A percentile compares a stretch with the other conserved stretches of the same genome.
Conservation (phyloP, 371 early-diverging fungal genomes). For the Mortierella sp. region DNA sequence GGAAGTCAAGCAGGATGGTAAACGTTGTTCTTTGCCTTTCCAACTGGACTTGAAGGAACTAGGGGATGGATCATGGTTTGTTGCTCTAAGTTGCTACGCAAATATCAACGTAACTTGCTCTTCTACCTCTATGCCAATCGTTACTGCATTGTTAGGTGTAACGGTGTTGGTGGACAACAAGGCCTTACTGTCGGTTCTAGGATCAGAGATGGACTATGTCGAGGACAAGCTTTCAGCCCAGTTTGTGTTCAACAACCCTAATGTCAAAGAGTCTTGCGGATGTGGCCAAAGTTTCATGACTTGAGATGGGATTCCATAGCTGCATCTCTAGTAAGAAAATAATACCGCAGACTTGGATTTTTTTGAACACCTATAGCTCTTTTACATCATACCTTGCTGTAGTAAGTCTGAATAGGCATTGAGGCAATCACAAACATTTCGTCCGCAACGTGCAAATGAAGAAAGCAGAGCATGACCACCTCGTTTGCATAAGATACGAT, state of each 20-base stretch:
- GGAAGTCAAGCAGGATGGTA: constrained; percentile 95
- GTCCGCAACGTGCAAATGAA: too few species aligned
- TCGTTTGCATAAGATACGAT: too few species aligned
- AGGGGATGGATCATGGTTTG: too few species aligned
- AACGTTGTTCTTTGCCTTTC: neutral
- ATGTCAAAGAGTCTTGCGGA: constrained; percentile 95
- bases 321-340: neutral
- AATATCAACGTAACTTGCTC: neutral
- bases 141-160: constrained; percentile 71
- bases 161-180: constrained; percentile 94
- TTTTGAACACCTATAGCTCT: neutral
- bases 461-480: too few species aligned
- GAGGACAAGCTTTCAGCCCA: constrained; percentile 91
- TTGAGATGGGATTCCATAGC: constrained; percentile 30
- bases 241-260: constrained; percentile 97
- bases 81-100: neutral
- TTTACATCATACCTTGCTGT: too few species aligned
- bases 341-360: neutral
- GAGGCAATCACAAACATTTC: too few species aligned
- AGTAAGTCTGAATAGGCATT: too few species aligned
- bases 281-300: constrained; percentile 93
- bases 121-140: neutral
- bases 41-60: neutral
- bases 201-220: constrained; percentile 98
- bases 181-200: constrained; percentile 92